Evolutionary conservation across 768 basidiomycete genomes (phyloP), one percentile per base, ranked within the genome.

Genomic region (Lentinula sp.): DNA sequence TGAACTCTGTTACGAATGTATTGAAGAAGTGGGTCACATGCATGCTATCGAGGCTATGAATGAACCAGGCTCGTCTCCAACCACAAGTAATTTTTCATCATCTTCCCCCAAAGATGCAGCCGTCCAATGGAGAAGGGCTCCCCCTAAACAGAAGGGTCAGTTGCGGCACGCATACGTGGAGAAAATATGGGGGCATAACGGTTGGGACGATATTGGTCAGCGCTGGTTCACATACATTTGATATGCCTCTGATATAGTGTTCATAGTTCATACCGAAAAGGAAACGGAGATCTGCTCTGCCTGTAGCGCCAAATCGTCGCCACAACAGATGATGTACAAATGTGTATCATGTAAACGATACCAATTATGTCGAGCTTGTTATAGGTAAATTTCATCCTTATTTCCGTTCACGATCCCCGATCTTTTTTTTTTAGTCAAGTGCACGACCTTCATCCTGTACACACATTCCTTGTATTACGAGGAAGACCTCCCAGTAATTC

Each of bases 141-240:
- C 88, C 1, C 89, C 90, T 1, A 84, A 82, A 53, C 76, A 76
- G 66, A 92, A 91, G 70, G 91, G 91, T 13, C 82, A 89, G 62
- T 71, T 88, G 52, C 81, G 95, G 10, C 95, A 98, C 70, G 88
- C 91, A 1, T 98, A 90, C 69, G 73, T 84, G 48, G 95, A 96
- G 73, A 91, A 91, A 71, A 80, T 90, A 2, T 97, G 95, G 95
- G 86, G 86, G 1, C 81, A 81, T 36, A 74, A 76, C 45, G 90
- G 91, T 1, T 97, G 95, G 95, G 86, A 86, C 61, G 91, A 94
- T 68, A 86, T 97, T 57, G 91, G 94, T 94, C 68, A 63, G 89
- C 81, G 48, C 42, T 43, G 10, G 15, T 50, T 50, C 20, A 39
- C 42, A 43, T 18, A 48, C 36, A 49, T 37, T 32, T 20, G 36